These are phyloP conservation scores for Venturia carpophila DNA, from an alignment of 2,329 filamentous ascomycete genomes.

Conservation along the genomic window DNA sequence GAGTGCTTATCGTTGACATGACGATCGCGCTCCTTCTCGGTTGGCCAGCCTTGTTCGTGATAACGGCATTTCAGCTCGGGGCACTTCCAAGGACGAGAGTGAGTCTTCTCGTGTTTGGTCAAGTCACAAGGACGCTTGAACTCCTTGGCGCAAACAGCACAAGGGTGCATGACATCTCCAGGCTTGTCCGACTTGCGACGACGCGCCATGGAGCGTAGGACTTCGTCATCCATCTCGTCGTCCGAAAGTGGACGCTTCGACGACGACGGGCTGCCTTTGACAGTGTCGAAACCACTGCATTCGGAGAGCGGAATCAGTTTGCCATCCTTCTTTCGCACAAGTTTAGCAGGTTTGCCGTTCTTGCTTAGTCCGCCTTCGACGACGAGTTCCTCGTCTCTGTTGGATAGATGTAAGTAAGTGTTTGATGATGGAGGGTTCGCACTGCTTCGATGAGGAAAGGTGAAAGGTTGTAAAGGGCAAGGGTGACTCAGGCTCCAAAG, in stretches of 20 bases:
- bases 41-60: slow-evolving; percentile 83
- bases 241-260: slow-evolving; percentile 48
- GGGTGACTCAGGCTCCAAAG: slow-evolving; percentile 17
- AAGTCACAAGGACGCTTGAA: slow-evolving; percentile 97
- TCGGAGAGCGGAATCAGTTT: slow-evolving; percentile 66
- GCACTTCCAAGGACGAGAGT: slow-evolving; percentile 95
- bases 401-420: slow-evolving; percentile 20
- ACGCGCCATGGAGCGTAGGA: slow-evolving; percentile 87
- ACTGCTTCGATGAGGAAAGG: background rate
- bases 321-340: slow-evolving; percentile 75
- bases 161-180: slow-evolving; percentile 75
- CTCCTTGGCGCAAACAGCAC: slow-evolving; percentile 78
- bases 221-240: slow-evolving; percentile 69
- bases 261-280: slow-evolving; percentile 40
- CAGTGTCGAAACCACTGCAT: slow-evolving; percentile 51
- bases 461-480: background rate
- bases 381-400: slow-evolving; percentile 63
- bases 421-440: background rate
- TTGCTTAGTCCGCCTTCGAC: slow-evolving; percentile 74
- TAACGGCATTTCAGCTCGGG: slow-evolving; percentile 78
- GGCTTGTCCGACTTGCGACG: slow-evolving; percentile 87
- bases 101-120: slow-evolving; percentile 97
- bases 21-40: slow-evolving; percentile 93
- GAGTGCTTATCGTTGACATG: slow-evolving; percentile 97
- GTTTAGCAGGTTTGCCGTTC: slow-evolving; percentile 74